Conservation (phyloP, 495 filamentous ascomycete genomes). For the Penicillium dipodomyicola region DNA sequence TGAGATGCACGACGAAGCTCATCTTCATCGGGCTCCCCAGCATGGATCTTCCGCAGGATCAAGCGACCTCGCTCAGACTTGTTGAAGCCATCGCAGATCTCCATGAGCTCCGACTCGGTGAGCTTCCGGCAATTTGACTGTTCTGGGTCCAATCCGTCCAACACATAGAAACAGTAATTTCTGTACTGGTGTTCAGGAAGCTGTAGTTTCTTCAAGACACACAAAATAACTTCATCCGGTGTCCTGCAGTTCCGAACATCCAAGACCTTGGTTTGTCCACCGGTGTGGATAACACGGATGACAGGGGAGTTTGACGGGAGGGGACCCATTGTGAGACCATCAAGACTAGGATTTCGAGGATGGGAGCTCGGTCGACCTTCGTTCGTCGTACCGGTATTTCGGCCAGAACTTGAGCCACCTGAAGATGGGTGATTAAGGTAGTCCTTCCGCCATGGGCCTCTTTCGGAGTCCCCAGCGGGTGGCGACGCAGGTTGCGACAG, state of each 20-base stretch:
- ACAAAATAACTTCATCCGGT: constrained; percentile 83
- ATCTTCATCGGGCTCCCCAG: constrained; percentile 76
- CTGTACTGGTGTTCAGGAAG: constrained; percentile 72
- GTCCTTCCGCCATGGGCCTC: constrained; percentile 50
- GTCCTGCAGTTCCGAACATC: constrained; percentile 86
- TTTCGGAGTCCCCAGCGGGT: constrained; percentile 28
- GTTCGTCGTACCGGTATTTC: constrained; percentile 46
- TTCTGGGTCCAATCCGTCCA: constrained; percentile 80
- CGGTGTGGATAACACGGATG: constrained; percentile 87
- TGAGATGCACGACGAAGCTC: constrained; percentile 79
- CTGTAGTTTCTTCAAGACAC: constrained; percentile 77
- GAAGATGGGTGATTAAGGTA: constrained; percentile 56
- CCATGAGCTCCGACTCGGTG: constrained; percentile 79
- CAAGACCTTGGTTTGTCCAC: constrained; percentile 85
- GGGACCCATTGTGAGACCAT: constrained; percentile 76
- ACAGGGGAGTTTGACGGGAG: constrained; percentile 76
- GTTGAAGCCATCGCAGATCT: constrained; percentile 62
- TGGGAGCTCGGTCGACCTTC: constrained; percentile 45
- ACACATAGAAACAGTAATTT: constrained; percentile 78
- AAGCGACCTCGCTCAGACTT: constrained; percentile 79
- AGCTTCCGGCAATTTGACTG: constrained; percentile 74
- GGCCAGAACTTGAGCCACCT: constrained; percentile 45
- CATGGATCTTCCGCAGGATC: constrained; percentile 84
- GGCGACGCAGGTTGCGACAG: constrained; percentile 72
- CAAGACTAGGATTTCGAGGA: constrained; percentile 67